These are phyloP conservation scores for Priceomyces fermenticarens DNA, from an alignment of 805 yeast genomes.

Conservation along the genomic window DNA sequence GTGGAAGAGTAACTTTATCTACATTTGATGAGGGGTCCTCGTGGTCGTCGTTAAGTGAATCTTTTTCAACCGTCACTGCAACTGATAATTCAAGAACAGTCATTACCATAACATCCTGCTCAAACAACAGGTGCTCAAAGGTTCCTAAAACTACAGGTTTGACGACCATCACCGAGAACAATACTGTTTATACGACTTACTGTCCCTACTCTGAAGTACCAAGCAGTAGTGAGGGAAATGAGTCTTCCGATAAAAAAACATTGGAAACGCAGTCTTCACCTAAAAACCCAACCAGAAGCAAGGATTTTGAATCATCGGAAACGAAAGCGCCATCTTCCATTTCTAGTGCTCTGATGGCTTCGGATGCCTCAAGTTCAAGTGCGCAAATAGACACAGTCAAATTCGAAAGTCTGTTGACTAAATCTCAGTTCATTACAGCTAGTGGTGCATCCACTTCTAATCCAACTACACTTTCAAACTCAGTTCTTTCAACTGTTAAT, in stretches of 20 bases:
- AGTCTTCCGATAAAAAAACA: neutral
- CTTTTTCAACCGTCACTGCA: too few relatives aligned
- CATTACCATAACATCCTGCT: slow-evolving; percentile 38
- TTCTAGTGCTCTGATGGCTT: slow-evolving; percentile 1
- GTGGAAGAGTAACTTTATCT: neutral
- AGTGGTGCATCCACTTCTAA: neutral
- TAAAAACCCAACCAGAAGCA: slow-evolving; percentile 24
- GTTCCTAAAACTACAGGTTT: slow-evolving; percentile 33
- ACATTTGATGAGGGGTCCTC: too few relatives aligned
- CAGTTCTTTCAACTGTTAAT: slow-evolving; percentile 24
- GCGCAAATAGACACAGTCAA: slow-evolving; percentile 5
- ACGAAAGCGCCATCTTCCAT: slow-evolving; percentile 2
- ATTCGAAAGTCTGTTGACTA: neutral
- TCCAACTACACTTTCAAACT: slow-evolving; percentile 10
- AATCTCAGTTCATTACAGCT: neutral
- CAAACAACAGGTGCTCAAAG: slow-evolving; percentile 25
- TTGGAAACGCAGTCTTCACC: slow-evolving; percentile 11
- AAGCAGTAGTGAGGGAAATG: neutral
- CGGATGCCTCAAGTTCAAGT: slow-evolving; percentile 6
- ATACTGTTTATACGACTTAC: slow-evolving; percentile 6
- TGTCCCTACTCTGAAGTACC: slow-evolving; percentile 9
- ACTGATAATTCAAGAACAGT: slow-evolving; percentile 21
- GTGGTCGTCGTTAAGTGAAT: too few relatives aligned
- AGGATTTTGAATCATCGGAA: slow-evolving; percentile 21
- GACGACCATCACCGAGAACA: slow-evolving; percentile 12